phyloP scores from a whole-genome alignment of 805 yeast genomes.

The Wickerhamiella azymoides region DNA sequence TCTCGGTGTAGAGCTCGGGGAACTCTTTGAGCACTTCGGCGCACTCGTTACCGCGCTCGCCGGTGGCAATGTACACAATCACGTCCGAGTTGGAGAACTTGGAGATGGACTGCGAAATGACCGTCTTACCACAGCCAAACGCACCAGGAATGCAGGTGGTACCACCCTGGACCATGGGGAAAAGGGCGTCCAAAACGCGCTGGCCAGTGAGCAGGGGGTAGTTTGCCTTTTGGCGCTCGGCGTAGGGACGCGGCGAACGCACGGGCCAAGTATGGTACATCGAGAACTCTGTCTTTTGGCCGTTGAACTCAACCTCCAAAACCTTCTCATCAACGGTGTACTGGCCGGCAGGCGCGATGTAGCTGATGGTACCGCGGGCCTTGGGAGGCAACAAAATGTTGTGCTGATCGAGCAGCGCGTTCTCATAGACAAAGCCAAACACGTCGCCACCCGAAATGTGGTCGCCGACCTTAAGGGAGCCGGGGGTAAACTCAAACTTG shows the following conservation, averaged over 20 bases:
- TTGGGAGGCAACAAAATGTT: slow-evolving; percentile 93
- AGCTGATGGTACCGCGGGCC: slow-evolving; percentile 93
- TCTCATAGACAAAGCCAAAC: slow-evolving; percentile 85
- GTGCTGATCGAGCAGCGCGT: slow-evolving; percentile 83
- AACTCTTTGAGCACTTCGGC: slow-evolving; percentile 99
- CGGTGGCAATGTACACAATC: slow-evolving; percentile 89
- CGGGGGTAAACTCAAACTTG: slow-evolving; percentile 80
- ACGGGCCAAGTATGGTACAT: slow-evolving; percentile 99
- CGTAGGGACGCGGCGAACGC: slow-evolving; percentile 97
- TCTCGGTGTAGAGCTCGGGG: slow-evolving; percentile 91
- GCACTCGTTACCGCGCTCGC: slow-evolving; percentile 98
- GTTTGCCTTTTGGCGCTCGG: slow-evolving; percentile 86
- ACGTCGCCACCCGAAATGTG: slow-evolving; percentile 98
- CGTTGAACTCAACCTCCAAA: slow-evolving; percentile 90
- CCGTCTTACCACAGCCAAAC: slow-evolving; percentile 98
- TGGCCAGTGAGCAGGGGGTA: slow-evolving; percentile 95
- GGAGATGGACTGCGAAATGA: slow-evolving; percentile 92
- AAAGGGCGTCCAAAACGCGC: slow-evolving; percentile 92
- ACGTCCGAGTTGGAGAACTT: slow-evolving; percentile 96
- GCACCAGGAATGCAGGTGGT: slow-evolving; percentile 99
- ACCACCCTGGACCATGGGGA: slow-evolving; percentile 99
- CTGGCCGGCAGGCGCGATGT: slow-evolving; percentile 79
- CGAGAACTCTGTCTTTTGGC: slow-evolving; percentile 61
- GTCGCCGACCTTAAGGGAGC: slow-evolving; percentile 72
- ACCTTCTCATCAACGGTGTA: slow-evolving; percentile 82